Conservation (phyloP, 2,329 filamentous ascomycete genomes). For the Rutstroemia sydowiana region DNA sequence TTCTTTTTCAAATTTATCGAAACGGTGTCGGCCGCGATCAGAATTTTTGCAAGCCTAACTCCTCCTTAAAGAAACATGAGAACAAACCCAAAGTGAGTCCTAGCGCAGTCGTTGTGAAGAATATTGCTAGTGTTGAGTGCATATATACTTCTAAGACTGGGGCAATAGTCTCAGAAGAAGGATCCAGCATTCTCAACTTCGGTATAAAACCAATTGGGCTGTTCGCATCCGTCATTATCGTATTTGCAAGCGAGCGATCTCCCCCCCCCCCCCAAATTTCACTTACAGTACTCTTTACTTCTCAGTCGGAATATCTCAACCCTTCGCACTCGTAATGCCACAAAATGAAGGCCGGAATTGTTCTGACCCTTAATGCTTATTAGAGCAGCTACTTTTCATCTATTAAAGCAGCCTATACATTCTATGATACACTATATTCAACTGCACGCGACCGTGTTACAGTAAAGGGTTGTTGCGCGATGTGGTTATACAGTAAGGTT, state of each 20-base stretch:
- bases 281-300: neutral
- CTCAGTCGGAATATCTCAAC: neutral
- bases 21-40: conserved; percentile 2
- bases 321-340: neutral
- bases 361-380: neutral
- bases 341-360: conserved; percentile 1
- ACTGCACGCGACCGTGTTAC: neutral
- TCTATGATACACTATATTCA: neutral
- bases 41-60: conserved; percentile 3
- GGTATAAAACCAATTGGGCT: conserved; percentile 11
- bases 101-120: neutral
- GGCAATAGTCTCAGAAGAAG: neutral
- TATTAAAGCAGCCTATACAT: neutral
- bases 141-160: conserved; percentile 3
- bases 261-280: too few species aligned
- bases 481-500: too few species aligned
- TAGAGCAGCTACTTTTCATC: neutral
- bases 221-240: neutral
- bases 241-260: too few species aligned
- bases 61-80: conserved; percentile 6
- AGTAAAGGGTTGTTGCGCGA: neutral
- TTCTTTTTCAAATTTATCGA: too few species aligned
- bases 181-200: conserved; percentile 3
- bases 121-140: neutral
- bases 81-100: conserved; percentile 1